Evolutionary conservation across 257 asterid species (phyloP), one percentile per base, ranked within the genome.

Genomic region (Agastache rugosa): DNA sequence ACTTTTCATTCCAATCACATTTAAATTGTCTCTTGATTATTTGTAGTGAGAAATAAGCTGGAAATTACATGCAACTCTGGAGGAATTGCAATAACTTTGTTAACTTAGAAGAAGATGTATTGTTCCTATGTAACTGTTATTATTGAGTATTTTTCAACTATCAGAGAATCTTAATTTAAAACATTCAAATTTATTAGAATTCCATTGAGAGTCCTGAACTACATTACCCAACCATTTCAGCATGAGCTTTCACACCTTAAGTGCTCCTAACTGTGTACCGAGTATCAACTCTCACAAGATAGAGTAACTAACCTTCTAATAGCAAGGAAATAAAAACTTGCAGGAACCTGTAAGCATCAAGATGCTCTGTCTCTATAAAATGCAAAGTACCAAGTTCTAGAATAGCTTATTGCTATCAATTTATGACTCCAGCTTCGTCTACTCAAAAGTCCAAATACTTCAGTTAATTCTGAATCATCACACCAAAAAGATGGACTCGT

Each of bases 401-500:
- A 50, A 51, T 35, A 23, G 39, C 70, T 39, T 69, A 35, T 71
- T 62, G 65, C 65, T 35, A 62, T 9, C 47, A 62, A 29, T 0
- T 39, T 39, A 39, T 39, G 44, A 12, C 12, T 37, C 22, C 67
- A 62, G 50, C 69, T 74, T 56, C 54, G 17, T 48, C 53, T 56
- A 54, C 59, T 67, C 55, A 65, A 59, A 60, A 20, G n/a, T 58
- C 75, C 65, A 53, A 16, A 70, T 56, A 51, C 56, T 76, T 53
- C 45, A 69, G 4, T 6, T 16, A 23, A 68, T 60, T 58, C 73
- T 48, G 6, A 47, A 50, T 47, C 25, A 55, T 11, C 56, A 25
- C 39, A 58, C 10, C 41, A 5, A 12, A 58, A 58, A 23, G 63
- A 15, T 2, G 2, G 1, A 50, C 23, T 1, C 25, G 54, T 0